Conservation (phyloP, 768 basidiomycete genomes). For the Serendipita vermifera region DNA sequence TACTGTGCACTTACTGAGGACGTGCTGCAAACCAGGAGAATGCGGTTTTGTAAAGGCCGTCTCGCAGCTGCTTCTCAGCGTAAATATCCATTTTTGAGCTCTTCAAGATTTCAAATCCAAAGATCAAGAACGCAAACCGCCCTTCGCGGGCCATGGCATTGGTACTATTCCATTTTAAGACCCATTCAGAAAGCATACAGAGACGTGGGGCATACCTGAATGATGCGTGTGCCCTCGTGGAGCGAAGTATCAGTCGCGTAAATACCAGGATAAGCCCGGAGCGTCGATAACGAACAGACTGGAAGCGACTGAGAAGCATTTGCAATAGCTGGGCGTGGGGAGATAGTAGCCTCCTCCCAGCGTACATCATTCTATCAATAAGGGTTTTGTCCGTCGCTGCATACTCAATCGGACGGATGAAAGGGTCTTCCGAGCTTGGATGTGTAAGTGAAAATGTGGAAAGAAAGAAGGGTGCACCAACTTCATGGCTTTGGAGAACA, state of each 20-base stretch:
- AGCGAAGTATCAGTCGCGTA: slow-evolving; percentile 72
- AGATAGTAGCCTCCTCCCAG: slow-evolving; percentile 61
- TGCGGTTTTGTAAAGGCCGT: slow-evolving; percentile 63
- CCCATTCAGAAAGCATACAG: neutral
- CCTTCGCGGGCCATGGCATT: slow-evolving; percentile 85
- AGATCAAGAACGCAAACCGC: slow-evolving; percentile 79
- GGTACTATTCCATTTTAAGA: slow-evolving; percentile 39
- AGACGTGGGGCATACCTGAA: slow-evolving; percentile 48
- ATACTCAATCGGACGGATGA: slow-evolving; percentile 73
- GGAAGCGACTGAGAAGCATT: slow-evolving; percentile 81
- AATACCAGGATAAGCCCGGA: slow-evolving; percentile 76
- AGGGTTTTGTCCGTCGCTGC: slow-evolving; percentile 77
- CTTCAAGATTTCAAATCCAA: slow-evolving; percentile 84
- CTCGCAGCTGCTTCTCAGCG: slow-evolving; percentile 63
- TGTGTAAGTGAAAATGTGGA: neutral
- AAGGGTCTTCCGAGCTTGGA: slow-evolving; percentile 73
- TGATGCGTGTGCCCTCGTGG: slow-evolving; percentile 49
- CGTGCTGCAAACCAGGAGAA: slow-evolving; percentile 88
- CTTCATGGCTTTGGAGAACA: slow-evolving; percentile 77
- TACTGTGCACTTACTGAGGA: slow-evolving; percentile 56
- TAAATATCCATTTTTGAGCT: slow-evolving; percentile 75
- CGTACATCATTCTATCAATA: slow-evolving; percentile 57
- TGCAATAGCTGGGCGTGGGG: slow-evolving; percentile 79
- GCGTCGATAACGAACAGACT: slow-evolving; percentile 82
- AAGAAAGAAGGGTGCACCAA: slow-evolving; percentile 28